Percentiles rank a stretch among this genome's conserved stretches.
Evolutionary conservation across 2,329 filamentous ascomycete genomes (phyloP).

Genomic region (Ilyonectria mors-panacis): DNA sequence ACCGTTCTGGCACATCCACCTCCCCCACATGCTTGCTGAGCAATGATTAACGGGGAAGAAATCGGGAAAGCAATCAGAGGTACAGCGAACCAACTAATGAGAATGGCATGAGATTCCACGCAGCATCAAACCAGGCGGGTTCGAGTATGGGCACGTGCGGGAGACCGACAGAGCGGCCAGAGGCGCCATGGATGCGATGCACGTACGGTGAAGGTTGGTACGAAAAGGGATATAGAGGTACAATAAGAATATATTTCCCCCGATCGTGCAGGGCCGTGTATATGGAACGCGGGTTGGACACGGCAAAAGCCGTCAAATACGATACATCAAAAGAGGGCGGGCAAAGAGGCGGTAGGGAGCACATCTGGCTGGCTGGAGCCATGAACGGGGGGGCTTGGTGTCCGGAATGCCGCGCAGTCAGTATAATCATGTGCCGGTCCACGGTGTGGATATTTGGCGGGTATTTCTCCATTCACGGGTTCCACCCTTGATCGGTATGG

Average conservation of each 20-base stretch:
- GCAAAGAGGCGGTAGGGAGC: neutral
- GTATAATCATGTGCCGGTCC: neutral
- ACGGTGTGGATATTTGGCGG: neutral
- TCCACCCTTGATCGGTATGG: neutral
- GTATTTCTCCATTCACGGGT: neutral
- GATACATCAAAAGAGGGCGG: neutral
- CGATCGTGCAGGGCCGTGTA: neutral
- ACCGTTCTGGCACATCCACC: neutral
- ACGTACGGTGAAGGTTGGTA: neutral
- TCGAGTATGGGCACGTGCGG: conserved; percentile 10
- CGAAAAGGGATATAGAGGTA: neutral
- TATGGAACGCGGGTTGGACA: neutral
- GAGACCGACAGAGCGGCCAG: neutral
- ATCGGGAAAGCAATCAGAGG: neutral
- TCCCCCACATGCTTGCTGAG: too few species aligned
- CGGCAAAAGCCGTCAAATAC: neutral
- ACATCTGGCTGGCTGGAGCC: neutral
- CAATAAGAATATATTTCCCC: neutral
- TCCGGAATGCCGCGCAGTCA: neutral
- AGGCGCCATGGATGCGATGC: conserved; percentile 2
- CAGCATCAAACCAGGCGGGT: neutral
- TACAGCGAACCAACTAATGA: neutral
- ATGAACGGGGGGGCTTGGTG: neutral
- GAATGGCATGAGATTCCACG: conserved; percentile 7
- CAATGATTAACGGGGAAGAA: neutral